Evolutionary conservation across 1,139 yeast species (phyloP).

Genomic region (Scheffersomyces quercinus): DNA sequence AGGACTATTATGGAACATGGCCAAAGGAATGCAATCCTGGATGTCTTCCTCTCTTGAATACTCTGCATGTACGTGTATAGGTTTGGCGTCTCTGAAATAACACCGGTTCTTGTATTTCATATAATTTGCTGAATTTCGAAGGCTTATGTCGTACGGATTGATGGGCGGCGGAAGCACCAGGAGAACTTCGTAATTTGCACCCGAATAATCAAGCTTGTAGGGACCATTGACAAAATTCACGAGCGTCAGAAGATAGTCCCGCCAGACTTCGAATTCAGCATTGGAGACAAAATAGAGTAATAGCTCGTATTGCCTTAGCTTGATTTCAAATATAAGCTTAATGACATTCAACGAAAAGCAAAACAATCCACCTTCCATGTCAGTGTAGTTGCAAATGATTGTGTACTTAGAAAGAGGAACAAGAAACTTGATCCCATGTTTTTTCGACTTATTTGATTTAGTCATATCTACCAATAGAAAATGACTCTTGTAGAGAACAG

Average conservation of each 20-base stretch:
- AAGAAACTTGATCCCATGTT: constrained; percentile 40
- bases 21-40: constrained; percentile 1
- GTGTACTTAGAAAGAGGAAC: constrained; percentile 47
- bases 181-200: constrained; percentile 8
- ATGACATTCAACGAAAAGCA: constrained; percentile 30
- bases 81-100: constrained; percentile 14
- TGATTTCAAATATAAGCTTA: constrained; percentile 49
- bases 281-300: constrained; percentile 34
- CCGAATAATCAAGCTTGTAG: constrained; percentile 34
- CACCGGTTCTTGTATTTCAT: constrained; percentile 10
- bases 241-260: constrained; percentile 30
- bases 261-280: constrained; percentile 45
- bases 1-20: constrained; percentile 7
- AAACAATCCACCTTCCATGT: constrained; percentile 38
- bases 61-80: constrained; percentile 6
- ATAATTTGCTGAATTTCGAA: constrained; percentile 4
- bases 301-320: constrained; percentile 44
- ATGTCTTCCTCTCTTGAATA: constrained; percentile 7
- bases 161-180: constrained; percentile 14
- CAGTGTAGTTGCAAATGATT: constrained; percentile 20
- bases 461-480: constrained; percentile 29
- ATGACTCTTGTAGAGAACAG: constrained; percentile 53
- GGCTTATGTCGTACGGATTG: constrained; percentile 15
- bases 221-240: constrained; percentile 45
- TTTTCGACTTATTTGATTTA: constrained; percentile 13